Percentiles rank a stretch among this genome's conserved stretches.
These are phyloP conservation scores for Solanum chiquidenum DNA, from an alignment of 257 asterid genomes.

Conservation along the genomic window DNA sequence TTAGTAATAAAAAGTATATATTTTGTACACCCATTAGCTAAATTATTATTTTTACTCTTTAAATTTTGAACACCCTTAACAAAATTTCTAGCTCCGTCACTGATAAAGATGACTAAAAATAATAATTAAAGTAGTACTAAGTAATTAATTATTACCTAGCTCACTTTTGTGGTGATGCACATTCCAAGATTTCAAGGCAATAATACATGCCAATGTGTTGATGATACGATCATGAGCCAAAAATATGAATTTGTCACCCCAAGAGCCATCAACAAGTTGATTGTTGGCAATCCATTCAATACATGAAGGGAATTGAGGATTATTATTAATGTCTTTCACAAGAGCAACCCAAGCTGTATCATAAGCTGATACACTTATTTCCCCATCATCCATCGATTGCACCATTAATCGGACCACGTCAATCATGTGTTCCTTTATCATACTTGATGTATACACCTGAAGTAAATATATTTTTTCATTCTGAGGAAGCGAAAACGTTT, in stretches of 20 bases:
- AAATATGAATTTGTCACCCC: constrained; percentile 56
- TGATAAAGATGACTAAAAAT: too few relatives aligned
- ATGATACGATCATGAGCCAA: constrained; percentile 53
- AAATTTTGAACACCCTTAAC: too few relatives aligned
- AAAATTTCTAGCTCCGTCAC: too few relatives aligned
- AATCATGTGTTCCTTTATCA: constrained; percentile 15
- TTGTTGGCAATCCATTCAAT: constrained; percentile 68
- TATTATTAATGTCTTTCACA: constrained; percentile 32
- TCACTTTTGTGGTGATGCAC: constrained; percentile 32
- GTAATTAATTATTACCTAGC: constrained; percentile 43
- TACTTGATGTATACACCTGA: background rate
- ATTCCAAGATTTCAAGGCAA: constrained; percentile 61
- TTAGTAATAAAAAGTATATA: too few relatives aligned
- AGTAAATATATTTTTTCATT: too few relatives aligned
- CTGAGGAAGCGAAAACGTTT: too few relatives aligned
- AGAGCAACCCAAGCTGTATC: constrained; percentile 92
- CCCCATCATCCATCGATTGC: constrained; percentile 66
- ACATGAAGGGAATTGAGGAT: constrained; percentile 59
- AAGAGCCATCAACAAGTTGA: constrained; percentile 70
- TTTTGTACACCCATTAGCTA: too few relatives aligned
- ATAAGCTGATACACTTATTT: constrained; percentile 59
- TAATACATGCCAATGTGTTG: constrained; percentile 72
- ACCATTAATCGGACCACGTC: constrained; percentile 27
- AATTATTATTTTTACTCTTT: too few relatives aligned
- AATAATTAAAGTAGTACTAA: too few relatives aligned